phyloP scores from a whole-genome alignment of 352 stramenopile genomes.

The Phytophthora niederhauseri region DNA sequence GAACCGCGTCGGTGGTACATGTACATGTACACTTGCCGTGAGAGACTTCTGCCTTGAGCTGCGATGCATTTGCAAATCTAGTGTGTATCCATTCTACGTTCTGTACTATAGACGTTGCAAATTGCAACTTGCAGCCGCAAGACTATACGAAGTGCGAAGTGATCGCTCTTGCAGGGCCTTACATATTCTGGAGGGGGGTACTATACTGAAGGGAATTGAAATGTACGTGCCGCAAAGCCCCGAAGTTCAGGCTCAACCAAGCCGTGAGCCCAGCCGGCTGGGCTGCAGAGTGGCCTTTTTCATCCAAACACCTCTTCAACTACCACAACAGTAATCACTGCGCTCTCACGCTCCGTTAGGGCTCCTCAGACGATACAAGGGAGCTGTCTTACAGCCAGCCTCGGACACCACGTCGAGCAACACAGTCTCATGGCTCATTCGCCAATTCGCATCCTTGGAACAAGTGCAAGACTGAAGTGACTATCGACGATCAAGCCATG shows the following conservation, averaged over 20 bases:
- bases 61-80: neutral
- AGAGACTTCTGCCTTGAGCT: too few species aligned
- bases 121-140: neutral
- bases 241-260: neutral
- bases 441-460: neutral
- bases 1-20: too few species aligned
- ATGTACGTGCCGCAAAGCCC: neutral
- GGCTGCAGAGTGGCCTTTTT: constrained; percentile 3
- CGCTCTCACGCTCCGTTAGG: neutral
- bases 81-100: neutral
- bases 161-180: neutral
- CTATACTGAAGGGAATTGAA: neutral
- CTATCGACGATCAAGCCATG: neutral
- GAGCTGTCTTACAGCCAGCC: neutral
- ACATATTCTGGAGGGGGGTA: too few species aligned
- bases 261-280: neutral
- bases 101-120: too few species aligned
- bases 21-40: too few species aligned
- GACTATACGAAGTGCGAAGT: neutral
- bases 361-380: neutral
- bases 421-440: neutral
- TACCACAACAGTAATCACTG: constrained; percentile 5
- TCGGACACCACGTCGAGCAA: neutral
- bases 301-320: constrained; percentile 5
- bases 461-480: neutral